Evolutionary conservation across 2,329 filamentous ascomycete species (phyloP), one percentile per base, ranked within the genome.

Genomic region (Penicillium brevicompactum): DNA sequence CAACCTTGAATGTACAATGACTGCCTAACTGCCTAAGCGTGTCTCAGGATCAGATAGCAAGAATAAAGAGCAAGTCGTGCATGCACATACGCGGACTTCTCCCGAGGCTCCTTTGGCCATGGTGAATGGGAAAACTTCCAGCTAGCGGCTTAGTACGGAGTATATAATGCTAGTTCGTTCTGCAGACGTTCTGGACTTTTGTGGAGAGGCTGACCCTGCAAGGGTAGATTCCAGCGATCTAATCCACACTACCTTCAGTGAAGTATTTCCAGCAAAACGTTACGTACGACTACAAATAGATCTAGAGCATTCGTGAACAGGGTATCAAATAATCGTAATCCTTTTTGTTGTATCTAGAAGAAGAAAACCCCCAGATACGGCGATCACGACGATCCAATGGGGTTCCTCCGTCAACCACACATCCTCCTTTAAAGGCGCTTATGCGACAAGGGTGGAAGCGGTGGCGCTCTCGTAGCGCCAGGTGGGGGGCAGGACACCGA

Each of bases 381-480:
- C 52, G 32, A 54, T 54, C 40, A 54, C 52, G 52, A 54, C 52
- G 52, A 46, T 54, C 52, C 52, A 42, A 54, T 46, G 46, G 52
- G 52, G 50, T 54, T 45, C 53, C 50, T 52, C 48, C 56, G 53
- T 49, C 58, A 61, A 61, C 57, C 57, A 66, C 63, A 54, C 41
- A 57, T 53, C 52, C 42, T 54, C 50, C 53, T 44, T 44, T 50
- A 49, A 53, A 57, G 55, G 56, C 73, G 76, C 79, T 88, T 93
- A 96, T 80, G 92, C 87, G 79, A 96, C 92, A 73, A 96, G 84
- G 77, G 92, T 96, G 86, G 85, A 90, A 82, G 93, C 93, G 71
- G 93, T 97, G 78, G 93, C 91, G 79, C 86, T 91, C 90, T 97
- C 93, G 87, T 97, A 97, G 84, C 91, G 92, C 93, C 93, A 97